phyloP scores from a whole-genome alignment of 225 moss, liverwort and hornwort species.

The Bryoerythrophyllum caledonicum region DNA sequence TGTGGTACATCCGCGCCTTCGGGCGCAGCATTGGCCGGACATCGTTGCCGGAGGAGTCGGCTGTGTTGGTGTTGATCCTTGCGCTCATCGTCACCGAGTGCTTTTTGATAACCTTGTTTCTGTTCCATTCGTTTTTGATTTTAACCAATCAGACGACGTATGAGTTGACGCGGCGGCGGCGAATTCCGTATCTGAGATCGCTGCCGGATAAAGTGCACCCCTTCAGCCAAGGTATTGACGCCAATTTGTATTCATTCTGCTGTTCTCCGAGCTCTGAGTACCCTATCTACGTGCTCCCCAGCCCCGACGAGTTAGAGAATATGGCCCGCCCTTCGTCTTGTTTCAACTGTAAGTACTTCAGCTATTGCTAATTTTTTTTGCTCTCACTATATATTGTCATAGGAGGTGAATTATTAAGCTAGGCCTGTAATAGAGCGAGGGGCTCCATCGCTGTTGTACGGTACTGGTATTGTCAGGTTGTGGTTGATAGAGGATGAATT shows the following conservation, averaged over 20 bases:
- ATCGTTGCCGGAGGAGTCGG: conserved; percentile 55
- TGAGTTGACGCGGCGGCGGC: conserved; percentile 56
- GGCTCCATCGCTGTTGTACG: conserved; percentile 16
- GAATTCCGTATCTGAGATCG: conserved; percentile 48
- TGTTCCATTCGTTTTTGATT: conserved; percentile 73
- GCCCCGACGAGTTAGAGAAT: conserved; percentile 53
- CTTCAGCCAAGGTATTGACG: conserved; percentile 49
- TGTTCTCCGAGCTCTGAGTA: conserved; percentile 53
- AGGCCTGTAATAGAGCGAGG: conserved; percentile 17
- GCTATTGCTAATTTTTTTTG: conserved; percentile 33
- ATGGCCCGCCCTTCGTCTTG: conserved; percentile 54
- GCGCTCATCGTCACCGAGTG: conserved; percentile 70
- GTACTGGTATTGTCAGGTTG: conserved; percentile 22
- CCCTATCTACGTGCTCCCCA: conserved; percentile 60
- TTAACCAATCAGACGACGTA: conserved; percentile 63
- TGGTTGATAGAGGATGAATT: conserved; percentile 12
- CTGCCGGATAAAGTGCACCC: conserved; percentile 58
- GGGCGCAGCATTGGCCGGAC: conserved; percentile 43
- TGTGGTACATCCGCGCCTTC: conserved; percentile 72
- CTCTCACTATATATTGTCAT: conserved; percentile 6
- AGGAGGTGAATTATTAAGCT: background rate
- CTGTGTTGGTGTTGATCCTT: conserved; percentile 59
- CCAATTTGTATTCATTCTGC: conserved; percentile 62
- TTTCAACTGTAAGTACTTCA: conserved; percentile 56
- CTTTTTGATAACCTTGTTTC: conserved; percentile 76